Conservation (phyloP, 306 rosid genomes). For the Hylodesmum podocarpum region DNA sequence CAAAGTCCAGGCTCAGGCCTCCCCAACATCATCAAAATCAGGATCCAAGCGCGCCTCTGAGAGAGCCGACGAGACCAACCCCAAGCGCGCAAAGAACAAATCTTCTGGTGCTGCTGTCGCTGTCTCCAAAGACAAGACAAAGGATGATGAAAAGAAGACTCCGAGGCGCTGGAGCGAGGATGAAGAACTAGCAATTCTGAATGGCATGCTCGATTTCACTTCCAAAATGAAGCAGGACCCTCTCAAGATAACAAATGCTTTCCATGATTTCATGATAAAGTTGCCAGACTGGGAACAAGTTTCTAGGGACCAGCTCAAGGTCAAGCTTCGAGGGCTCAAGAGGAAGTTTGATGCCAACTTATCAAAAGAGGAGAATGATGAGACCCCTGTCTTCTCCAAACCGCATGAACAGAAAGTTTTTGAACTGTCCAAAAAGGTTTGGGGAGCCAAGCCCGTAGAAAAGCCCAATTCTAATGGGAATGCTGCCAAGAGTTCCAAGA, state of each 20-base stretch:
- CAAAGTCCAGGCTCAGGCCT: not conserved
- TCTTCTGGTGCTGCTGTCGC: too few relatives aligned
- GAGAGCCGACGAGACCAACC: not conserved
- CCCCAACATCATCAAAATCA: slow-evolving; percentile 32
- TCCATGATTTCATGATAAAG: slow-evolving; percentile 52
- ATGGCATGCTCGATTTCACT: slow-evolving; percentile 44
- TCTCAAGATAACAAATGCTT: slow-evolving; percentile 15
- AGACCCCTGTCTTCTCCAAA: slow-evolving; percentile 29
- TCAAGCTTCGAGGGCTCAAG: slow-evolving; percentile 60
- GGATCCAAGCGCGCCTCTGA: slow-evolving; percentile 38
- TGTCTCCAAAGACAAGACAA: slow-evolving; percentile 12
- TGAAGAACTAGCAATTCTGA: slow-evolving; percentile 49
- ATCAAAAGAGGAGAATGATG: slow-evolving; percentile 35
- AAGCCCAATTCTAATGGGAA: slow-evolving; percentile 37
- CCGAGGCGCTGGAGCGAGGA: slow-evolving; percentile 66
- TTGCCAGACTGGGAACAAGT: slow-evolving; percentile 46
- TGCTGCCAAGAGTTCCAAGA: slow-evolving; percentile 29
- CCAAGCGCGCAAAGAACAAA: slow-evolving; percentile 53
- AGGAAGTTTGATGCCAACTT: slow-evolving; percentile 44
- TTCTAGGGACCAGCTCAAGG: slow-evolving; percentile 36
- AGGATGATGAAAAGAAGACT: slow-evolving; percentile 28
- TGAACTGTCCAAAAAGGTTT: slow-evolving; percentile 57
- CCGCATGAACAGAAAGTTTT: slow-evolving; percentile 41
- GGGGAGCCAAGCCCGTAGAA: slow-evolving; percentile 43
- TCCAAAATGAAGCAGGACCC: slow-evolving; percentile 44